These are phyloP conservation scores for Fusarium pseudoanthophilum DNA, from an alignment of 2,329 filamentous ascomycete species.

Conservation along the genomic window DNA sequence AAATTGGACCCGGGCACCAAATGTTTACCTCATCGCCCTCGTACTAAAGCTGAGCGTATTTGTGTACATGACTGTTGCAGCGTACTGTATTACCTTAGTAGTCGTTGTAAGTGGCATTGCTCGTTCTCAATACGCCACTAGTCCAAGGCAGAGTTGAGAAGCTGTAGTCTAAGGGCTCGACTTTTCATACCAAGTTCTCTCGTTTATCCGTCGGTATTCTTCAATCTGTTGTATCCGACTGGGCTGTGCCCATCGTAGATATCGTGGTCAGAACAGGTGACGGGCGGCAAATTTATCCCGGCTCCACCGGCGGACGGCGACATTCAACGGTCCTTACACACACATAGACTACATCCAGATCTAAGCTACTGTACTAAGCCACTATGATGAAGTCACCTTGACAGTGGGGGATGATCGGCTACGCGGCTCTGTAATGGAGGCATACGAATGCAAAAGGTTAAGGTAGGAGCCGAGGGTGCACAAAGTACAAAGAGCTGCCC, in stretches of 20 bases:
- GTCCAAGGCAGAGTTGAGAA: neutral
- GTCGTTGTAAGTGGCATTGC: neutral
- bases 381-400: constrained; percentile 38
- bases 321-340: constrained; percentile 7
- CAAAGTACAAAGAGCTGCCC: constrained; percentile 31
- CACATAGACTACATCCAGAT: neutral
- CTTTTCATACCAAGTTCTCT: neutral
- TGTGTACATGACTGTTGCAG: constrained; percentile 2
- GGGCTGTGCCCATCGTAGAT: neutral
- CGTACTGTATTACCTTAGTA: neutral
- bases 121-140: neutral
- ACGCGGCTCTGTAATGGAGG: constrained; percentile 19
- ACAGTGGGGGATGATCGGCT: constrained; percentile 19
- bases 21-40: neutral
- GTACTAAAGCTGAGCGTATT: neutral
- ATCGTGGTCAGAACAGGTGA: constrained; percentile 1
- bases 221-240: neutral
- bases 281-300: constrained; percentile 8
- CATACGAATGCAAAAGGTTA: constrained; percentile 9
- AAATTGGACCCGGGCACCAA: neutral
- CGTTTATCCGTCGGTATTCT: neutral
- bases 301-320: constrained; percentile 2
- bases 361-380: constrained; percentile 32
- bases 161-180: neutral
- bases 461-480: neutral